Evolutionary conservation across 257 asterid species (phyloP), one percentile per base, ranked within the genome.

Genomic region (Solanum gandarillasii): DNA sequence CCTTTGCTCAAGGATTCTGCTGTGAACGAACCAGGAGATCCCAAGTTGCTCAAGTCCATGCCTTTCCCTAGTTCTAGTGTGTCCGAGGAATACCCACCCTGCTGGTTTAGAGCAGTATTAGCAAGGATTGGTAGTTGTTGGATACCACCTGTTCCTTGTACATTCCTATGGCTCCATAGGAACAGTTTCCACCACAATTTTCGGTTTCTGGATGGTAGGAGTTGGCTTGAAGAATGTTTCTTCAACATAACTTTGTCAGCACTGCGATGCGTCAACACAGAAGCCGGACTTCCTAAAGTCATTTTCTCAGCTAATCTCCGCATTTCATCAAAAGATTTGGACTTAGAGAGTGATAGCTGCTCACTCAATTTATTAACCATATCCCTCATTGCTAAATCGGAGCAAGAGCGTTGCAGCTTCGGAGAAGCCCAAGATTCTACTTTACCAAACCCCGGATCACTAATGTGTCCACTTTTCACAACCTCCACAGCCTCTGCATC

Each of bases 161-260:
- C 89, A 90, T 95, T 94, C 89, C 96, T 91, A 88, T 93, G 98
- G 91, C 96, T 96, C 98, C 98, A 96, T 8, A 95, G 93, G 87
- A 94, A 93, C 88, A 93, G 79, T 86, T 93, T 94, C 98, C 98
- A 93, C 98, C 98, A 93, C 79, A 95, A 68, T 79, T 91, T 93
- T 76, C 95, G 91, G 89, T 96, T 96, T 52, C 95, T 89, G 3
- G 98, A 95, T 71, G 98, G 98, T 21, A 96, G 95, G 41, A 96
- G 92, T 85, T 94, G 95, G 65, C 96, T 92, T 4, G 98, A 95
- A 20, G 98, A 95, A 84, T 91, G 95, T 90, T 95, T 96, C 93
- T 94, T 96, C 92, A 95, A 62, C 83, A 93, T 93, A 90, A 93
- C 98, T 62, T 90, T 94, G 86, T 96, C 98, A 14, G 98, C 98